A percentile compares a stretch with the other conserved stretches of the same genome.
phyloP scores from a whole-genome alignment of 1,284 basidiomycete genomes.

The Pascua guehoae region DNA sequence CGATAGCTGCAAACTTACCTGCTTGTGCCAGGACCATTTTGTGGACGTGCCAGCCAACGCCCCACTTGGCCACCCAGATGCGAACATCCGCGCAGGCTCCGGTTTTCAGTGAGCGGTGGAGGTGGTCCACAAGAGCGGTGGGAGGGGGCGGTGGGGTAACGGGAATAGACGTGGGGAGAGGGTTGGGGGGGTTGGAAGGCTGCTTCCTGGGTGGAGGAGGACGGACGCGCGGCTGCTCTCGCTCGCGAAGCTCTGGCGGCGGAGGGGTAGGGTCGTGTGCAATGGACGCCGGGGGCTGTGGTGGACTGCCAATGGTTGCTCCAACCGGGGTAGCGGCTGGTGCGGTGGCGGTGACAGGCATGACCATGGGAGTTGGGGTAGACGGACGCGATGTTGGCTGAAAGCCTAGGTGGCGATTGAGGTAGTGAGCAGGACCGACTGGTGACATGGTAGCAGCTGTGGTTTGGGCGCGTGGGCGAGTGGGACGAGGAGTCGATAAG shows the following conservation, averaged over 20 bases:
- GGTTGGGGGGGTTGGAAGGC: slow-evolving; percentile 2
- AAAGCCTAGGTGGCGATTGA: slow-evolving; percentile 3
- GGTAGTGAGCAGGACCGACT: no score
- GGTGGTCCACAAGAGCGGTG: slow-evolving; percentile 52
- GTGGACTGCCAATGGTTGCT: background rate
- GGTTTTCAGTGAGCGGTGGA: slow-evolving; percentile 69
- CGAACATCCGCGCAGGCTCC: slow-evolving; percentile 71
- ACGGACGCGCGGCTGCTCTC: background rate
- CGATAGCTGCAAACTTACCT: slow-evolving; percentile 51
- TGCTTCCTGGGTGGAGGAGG: slow-evolving; percentile 15
- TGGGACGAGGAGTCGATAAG: no score
- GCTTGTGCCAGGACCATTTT: slow-evolving; percentile 79
- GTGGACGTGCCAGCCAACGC: slow-evolving; percentile 71
- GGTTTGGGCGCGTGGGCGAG: no score
- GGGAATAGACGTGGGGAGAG: slow-evolving; percentile 9
- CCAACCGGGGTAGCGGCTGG: background rate
- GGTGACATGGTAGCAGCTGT: no score
- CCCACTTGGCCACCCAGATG: slow-evolving; percentile 68
- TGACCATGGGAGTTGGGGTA: background rate
- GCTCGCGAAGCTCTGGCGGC: background rate
- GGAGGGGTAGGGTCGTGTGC: slow-evolving; percentile 9
- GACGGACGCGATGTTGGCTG: background rate
- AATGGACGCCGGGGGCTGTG: slow-evolving; percentile 1
- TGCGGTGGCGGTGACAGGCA: slow-evolving; percentile 1
- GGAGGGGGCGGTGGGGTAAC: slow-evolving; percentile 24